Evolutionary conservation across 192 early-diverging fungal species (phyloP), one percentile per base, ranked within the genome.

Genomic region (Entrophospora sp.): DNA sequence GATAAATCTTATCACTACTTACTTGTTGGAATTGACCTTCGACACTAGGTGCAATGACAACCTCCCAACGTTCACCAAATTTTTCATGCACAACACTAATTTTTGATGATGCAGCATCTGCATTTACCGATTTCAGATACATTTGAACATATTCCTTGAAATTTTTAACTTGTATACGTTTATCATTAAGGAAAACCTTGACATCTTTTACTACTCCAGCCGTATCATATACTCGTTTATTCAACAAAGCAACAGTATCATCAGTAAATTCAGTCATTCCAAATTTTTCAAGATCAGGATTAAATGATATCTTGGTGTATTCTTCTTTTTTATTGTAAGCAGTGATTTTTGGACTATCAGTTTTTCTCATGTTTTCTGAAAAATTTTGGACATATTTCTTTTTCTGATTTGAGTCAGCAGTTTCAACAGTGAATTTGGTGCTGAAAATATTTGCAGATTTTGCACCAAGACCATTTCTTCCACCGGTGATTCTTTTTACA

Each of bases 361-460:
- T 93, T 49, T 82, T 69, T 30, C 79, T 80, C 95, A 99, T 99
- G 71, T 99, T 97, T n/a, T n/a, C n/a, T n/a, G n/a, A n/a, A n/a
- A n/a, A n/a, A n/a, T n/a, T n/a, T 71, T 98, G 96, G 63, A 79
- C 78, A 70, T 91, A 98, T 70, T 87, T 89, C 31, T 83, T 72
- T 44, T 83, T 83, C 14, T 77, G 74, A 14, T 70, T 73, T 30
- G 85, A 82, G 68, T 96, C 92, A 0, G 87, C 90, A 0, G 94
- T 96, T 75, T 96, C 93, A 13, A 98, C 89, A 32, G 79, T 86
- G 70, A 98, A 98, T 76, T 96, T 89, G 9, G 79, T 90, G 66
- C 89, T 92, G 66, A 96, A 96, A 43, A 98, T 96, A 71, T 98
- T 98, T 79, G 92, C 94, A 30, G 95, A 84, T 74, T 98, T 96